Evolutionary conservation across 495 filamentous ascomycete genomes (phyloP).

Genomic region (Aspergillus sparsus): DNA sequence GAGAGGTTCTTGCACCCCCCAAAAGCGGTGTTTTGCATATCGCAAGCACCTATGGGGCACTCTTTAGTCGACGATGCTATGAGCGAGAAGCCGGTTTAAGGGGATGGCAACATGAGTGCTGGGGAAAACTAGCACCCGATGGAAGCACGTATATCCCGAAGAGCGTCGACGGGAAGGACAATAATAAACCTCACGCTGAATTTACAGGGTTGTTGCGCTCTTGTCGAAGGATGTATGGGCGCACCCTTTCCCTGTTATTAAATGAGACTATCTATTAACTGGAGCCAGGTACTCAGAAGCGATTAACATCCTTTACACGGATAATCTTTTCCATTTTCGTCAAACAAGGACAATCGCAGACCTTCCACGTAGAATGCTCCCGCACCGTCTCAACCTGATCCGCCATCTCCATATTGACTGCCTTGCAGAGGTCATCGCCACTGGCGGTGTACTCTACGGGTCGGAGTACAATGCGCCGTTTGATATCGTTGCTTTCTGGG

Average conservation of each 20-base stretch:
- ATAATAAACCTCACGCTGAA: not conserved
- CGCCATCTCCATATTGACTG: slow-evolving; percentile 2
- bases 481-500: slow-evolving; percentile 6
- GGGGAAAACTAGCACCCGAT: not conserved
- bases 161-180: not conserved
- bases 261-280: not conserved
- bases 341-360: slow-evolving; percentile 6
- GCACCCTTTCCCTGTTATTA: not conserved
- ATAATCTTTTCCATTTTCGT: not conserved
- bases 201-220: slow-evolving; percentile 5
- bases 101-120: slow-evolving; percentile 6
- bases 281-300: slow-evolving; percentile 1
- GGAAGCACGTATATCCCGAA: not conserved
- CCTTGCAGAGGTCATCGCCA: not conserved
- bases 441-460: not conserved
- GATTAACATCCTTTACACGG: slow-evolving; percentile 10
- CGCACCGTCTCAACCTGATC: slow-evolving; percentile 5
- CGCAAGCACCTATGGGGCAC: not conserved
- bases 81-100: not conserved
- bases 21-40: not conserved
- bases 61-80: slow-evolving; percentile 2
- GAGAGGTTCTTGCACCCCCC: slow-evolving; percentile 2
- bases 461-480: not conserved
- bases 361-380: not conserved
- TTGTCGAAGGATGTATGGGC: slow-evolving; percentile 7